A percentile compares a stretch with the other conserved stretches of the same genome.
These are phyloP conservation scores for Dalbergia cochinchinensis DNA, from an alignment of 306 rosid genomes.

Conservation along the genomic window DNA sequence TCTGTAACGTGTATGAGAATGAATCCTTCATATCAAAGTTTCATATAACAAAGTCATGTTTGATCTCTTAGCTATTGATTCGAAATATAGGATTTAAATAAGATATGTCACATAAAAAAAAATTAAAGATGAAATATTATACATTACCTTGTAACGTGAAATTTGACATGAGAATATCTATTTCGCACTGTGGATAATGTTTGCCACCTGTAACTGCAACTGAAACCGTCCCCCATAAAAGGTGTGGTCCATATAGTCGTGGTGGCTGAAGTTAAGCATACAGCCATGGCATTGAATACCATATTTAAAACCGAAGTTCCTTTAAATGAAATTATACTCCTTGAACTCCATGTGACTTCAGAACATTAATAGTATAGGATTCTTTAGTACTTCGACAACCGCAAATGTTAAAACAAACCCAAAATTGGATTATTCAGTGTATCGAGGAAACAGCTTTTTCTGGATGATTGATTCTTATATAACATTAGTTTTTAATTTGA, in stretches of 20 bases:
- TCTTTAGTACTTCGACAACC: slow-evolving; percentile 24
- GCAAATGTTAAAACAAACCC: slow-evolving; percentile 31
- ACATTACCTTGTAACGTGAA: no score
- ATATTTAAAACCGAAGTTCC: slow-evolving; percentile 21
- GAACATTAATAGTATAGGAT: slow-evolving; percentile 28
- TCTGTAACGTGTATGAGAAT: no score
- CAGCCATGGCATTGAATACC: slow-evolving; percentile 28
- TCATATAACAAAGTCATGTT: no score
- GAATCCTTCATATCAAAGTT: no score
- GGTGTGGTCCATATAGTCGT: slow-evolving; percentile 5
- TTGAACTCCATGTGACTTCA: slow-evolving; percentile 22
- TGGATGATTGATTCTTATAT: not conserved
- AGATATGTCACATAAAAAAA: no score
- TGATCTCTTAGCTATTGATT: no score
- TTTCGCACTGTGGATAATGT: not conserved
- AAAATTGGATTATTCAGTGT: slow-evolving; percentile 5
- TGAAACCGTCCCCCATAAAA: slow-evolving; percentile 15
- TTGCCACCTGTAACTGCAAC: slow-evolving; percentile 28
- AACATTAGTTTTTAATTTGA: not conserved
- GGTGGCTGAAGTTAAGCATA: slow-evolving; percentile 18
- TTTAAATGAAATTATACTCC: slow-evolving; percentile 39
- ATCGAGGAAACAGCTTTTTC: slow-evolving; percentile 27
- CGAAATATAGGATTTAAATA: no score
- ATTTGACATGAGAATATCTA: no score
- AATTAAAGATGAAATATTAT: no score